Evolutionary conservation across 148 eudicot genomes (phyloP).

Genomic region (Amaranthus cruentus): DNA sequence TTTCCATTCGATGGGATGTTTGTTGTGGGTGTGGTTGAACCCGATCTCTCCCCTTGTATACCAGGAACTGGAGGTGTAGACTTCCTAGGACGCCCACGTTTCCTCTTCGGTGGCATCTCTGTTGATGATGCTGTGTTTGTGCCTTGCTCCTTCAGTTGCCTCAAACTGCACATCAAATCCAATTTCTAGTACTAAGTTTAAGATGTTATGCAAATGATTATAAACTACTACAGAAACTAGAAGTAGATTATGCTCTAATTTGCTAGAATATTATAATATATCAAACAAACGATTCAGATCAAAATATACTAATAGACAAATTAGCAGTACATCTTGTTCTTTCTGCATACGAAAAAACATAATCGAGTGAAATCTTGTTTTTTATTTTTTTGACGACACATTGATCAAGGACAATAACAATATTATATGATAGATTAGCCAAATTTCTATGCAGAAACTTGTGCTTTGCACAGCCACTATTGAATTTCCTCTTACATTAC

Average conservation of each 20-base stretch:
- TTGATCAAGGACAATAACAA: neutral
- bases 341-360: too few relatives aligned
- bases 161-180: conserved; percentile 17
- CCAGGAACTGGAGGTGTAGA: conserved; percentile 2
- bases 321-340: too few relatives aligned
- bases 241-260: too few relatives aligned
- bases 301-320: too few relatives aligned
- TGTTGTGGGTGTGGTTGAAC: conserved; percentile 8
- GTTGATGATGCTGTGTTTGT: conserved; percentile 3
- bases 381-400: neutral
- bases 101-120: conserved; percentile 35
- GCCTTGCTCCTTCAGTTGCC: conserved; percentile 18
- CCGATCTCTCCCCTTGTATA: conserved; percentile 14
- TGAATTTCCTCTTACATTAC: neutral
- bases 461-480: neutral
- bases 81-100: conserved; percentile 54
- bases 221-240: neutral
- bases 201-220: neutral
- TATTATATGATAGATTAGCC: neutral
- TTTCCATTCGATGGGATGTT: conserved; percentile 14
- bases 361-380: too few relatives aligned
- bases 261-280: too few relatives aligned
- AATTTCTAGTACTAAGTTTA: neutral
- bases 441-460: neutral
- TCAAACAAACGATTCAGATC: too few relatives aligned